phyloP scores from a whole-genome alignment of 345 rosid genomes.

The Gossypium stocksii region DNA sequence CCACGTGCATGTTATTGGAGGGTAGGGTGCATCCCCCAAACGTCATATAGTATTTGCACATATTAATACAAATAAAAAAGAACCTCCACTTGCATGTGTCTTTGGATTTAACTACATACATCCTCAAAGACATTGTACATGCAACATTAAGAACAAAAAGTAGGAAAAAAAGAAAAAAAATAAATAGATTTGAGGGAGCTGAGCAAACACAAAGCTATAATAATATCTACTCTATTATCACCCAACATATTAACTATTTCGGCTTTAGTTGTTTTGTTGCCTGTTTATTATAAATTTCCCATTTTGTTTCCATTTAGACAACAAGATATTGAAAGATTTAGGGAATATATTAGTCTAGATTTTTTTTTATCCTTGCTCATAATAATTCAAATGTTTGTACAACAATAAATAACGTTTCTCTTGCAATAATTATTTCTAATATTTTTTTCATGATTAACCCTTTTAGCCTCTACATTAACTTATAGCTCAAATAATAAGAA shows the following conservation, averaged over 20 bases:
- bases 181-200: neutral
- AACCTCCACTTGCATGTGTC: neutral
- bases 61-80: neutral
- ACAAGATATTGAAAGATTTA: neutral
- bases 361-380: neutral
- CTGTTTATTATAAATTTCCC: neutral
- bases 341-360: neutral
- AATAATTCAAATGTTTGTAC: too few species aligned
- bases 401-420: too few species aligned
- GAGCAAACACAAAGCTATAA: neutral
- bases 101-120: neutral
- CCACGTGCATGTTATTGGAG: conserved; percentile 26
- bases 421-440: too few species aligned
- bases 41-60: neutral
- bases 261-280: neutral
- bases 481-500: too few species aligned
- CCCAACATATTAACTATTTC: neutral
- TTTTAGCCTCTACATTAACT: too few species aligned
- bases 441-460: too few species aligned
- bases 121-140: neutral
- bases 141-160: neutral
- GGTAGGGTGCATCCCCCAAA: conserved; percentile 9
- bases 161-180: neutral
- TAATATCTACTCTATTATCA: neutral
- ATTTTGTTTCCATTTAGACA: neutral